Evolutionary conservation across 805 yeast genomes (phyloP), one percentile per base, ranked within the genome.

Genomic region (Wickerhamiella cacticola): DNA sequence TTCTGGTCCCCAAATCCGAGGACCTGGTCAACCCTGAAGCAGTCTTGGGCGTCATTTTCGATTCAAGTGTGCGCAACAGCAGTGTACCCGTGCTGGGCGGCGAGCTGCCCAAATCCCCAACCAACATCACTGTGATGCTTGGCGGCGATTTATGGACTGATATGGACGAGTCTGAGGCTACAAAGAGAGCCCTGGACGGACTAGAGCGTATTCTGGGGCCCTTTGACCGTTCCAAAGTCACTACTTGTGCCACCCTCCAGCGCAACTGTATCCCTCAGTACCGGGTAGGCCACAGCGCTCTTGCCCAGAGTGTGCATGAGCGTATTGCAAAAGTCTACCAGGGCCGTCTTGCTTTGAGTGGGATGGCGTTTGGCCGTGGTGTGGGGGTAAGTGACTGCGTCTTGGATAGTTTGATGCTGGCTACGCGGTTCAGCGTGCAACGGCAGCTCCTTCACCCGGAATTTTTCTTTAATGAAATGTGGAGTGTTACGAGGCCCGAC

Each of bases 381-480:
- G 78, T 85, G 7, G 96, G 96, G 1, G 88, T 88, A 1, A 95
- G 95, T 1, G 96, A 88, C 63, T 81, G 88, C 53, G 80, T 85
- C 1, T 62, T 75, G 26, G 77, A 79, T 57, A 74, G 81, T 2
- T 70, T 82, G 47, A 72, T 70, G 43, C 75, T 70, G 49, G 92
- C 88, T 4, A 54, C 61, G n/a, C 52, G 63, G 33, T 60, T 64
- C 55, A 43, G 53, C 39, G 53, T 49, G 18, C 61, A 61, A 50
- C 53, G 65, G 19, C 52, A 54, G 53, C 55, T 58, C 50, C 56
- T 59, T 24, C 58, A 55, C 48, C 62, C 63, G 12, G 57, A 53
- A 48, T 61, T 50, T 48, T 64, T 56, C 50, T 53, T 56, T 51
- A 55, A 54, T 46, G 59, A 61, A 50, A 53, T 54, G 54, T 52